Base-by-base conservation (phyloP, 2,329 filamentous ascomycete species). In the Beauveria varroae region DNA sequence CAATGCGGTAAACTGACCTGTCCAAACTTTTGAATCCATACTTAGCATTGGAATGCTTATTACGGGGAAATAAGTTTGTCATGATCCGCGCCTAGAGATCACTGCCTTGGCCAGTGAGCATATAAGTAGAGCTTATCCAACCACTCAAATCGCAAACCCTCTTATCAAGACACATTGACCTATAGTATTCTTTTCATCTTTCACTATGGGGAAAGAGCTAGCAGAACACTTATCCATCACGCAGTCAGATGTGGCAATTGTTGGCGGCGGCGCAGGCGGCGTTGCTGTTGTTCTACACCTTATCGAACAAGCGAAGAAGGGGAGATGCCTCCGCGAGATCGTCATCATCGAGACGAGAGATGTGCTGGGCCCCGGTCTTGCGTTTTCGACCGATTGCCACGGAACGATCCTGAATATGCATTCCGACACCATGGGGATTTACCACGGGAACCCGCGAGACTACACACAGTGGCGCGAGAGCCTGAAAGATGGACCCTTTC, bases 331-430 rank as follows among this genome's bases (percentile, higher is more conserved):
- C 4, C 22, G 14, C 5, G 30, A 62, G 2, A 53, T 62, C 1
- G 41, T 58, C 4, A 49, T 62, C 9, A 20, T 62, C 14, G 60
- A 62, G 30, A 54, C 54, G 14, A 51, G 41, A 24, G 34, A 47
- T 16, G 40, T 41, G 1, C 14, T 58, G 5, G 55, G 60, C 3
- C 60, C 54, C 12, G 60, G 60, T 1, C 55, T 62, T 9, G 60
- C 60, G 10, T 62, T 62, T 26, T 62, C 60, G 3, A 53, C 41
- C 2, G 60, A 57, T 40, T 62, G 60, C 12, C n/a, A 52, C 18
- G 60, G 60, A 5, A 62, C 60, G 3, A 62, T 62, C n/a, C 41
- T 62, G 3, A 62, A 62, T 30, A 62, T 62, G 60, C 54, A 62
- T 50, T 62, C 60, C 16, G 60, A 62, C 40, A 58, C 55, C 5